Base-by-base conservation (phyloP, 768 basidiomycete genomes). In the Auricularia heimuer region DNA sequence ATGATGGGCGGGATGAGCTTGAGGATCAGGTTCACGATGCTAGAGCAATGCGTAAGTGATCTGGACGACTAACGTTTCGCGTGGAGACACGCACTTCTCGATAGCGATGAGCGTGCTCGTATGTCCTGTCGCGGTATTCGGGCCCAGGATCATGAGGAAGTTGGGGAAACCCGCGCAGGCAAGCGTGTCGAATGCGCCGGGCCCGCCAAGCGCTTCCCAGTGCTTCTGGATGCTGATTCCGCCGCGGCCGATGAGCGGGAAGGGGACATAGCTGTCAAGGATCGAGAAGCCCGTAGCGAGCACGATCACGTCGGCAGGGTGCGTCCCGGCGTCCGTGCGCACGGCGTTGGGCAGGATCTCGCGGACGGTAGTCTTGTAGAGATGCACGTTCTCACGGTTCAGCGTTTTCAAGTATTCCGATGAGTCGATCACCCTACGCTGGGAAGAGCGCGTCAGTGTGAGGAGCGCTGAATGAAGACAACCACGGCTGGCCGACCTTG, bases 271-370 rank as follows among this genome's bases (percentile, higher is more conserved):
- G 36, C 14, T 16, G 1, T 51, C 61, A 36, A 24, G 42, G 1
- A 60, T 62, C 11, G 39, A 35, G 12, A 62, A 64, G 11, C 65
- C 68, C 3, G 69, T 71, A 0, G 70, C 70, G 33, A 71, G 67
- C 0, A 69, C 70, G 60, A 73, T 66, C 2, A 69, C 66, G 61
- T 73, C 72, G 10, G 70, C 71, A 4, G 65, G 56, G 62, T 70
- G 47, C 3, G 45, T 34, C 3, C 62, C 61, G 11, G 67, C 65
- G 4, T 62, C 65, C 6, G 69, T 69, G 54, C 58, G 47, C 7
- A 72, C 66, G 11, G 29, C 62, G 42, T 65, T 34, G 34, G 66
- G 67, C 62, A 64, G 44, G 33, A 63, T 64, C 3, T 62, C n/a
- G 12, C 62, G 61, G 58, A 72, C 65, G 39, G 39, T 42, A 8